These are phyloP conservation scores for Cardamine chenopodiifolia DNA, from an alignment of 345 rosid species.

Conservation along the genomic window DNA sequence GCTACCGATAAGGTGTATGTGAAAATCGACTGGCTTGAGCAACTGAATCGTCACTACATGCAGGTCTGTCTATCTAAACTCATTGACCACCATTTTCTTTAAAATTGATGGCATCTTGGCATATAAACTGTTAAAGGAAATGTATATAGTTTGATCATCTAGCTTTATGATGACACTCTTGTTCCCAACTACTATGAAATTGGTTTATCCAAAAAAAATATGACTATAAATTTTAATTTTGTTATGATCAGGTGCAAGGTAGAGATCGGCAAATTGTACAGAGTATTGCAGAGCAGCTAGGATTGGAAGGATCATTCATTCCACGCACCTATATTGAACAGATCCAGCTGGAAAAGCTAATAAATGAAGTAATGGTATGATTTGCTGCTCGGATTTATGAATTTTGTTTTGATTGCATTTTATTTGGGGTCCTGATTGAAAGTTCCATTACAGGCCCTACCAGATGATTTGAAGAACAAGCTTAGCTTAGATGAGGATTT, in stretches of 20 bases:
- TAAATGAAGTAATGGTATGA: conserved; percentile 86
- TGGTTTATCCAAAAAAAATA: neutral
- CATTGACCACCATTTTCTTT: conserved; percentile 12
- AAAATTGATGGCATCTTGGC: neutral
- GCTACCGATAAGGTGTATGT: conserved; percentile 74
- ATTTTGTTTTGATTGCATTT: neutral
- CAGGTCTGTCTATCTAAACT: conserved; percentile 59
- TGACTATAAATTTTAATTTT: neutral
- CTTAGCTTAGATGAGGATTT: conserved; percentile 88
- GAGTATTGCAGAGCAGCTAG: conserved; percentile 71
- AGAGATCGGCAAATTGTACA: conserved; percentile 71
- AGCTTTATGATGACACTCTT: neutral
- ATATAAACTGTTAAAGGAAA: neutral
- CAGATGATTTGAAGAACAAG: conserved; percentile 78
- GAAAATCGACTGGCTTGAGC: conserved; percentile 96
- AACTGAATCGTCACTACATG: conserved; percentile 80
- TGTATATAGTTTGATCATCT: conserved; percentile 1
- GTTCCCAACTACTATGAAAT: neutral
- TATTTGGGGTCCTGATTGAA: conserved; percentile 29
- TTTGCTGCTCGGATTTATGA: neutral
- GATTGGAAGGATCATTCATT: conserved; percentile 76
- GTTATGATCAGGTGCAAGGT: conserved; percentile 86
- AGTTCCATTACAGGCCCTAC: conserved; percentile 59
- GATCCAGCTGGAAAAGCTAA: conserved; percentile 84
- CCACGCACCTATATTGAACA: conserved; percentile 91